Evolutionary conservation across 1,284 basidiomycete genomes (phyloP), one percentile per base, ranked within the genome.

Genomic region (Ceratobasidium sp.): DNA sequence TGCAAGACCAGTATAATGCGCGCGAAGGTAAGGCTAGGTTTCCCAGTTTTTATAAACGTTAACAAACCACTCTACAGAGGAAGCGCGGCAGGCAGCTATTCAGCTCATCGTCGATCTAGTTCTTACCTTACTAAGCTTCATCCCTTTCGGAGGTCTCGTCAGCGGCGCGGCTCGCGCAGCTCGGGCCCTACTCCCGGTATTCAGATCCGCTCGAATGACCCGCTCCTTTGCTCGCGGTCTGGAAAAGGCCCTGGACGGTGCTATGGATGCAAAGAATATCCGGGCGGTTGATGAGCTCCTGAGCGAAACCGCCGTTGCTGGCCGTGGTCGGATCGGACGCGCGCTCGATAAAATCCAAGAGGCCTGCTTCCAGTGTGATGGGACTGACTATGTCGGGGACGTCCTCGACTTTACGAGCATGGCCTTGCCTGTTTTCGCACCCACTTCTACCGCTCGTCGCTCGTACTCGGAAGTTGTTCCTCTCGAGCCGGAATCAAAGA

Each of bases 301-400:
- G 35, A 67, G 64, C 50, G 49, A 49, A 54, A 67, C 52, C 26
- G 64, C 64, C 21, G 16, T 67, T n/a, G 23, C 32, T 16, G 64
- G 64, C 64, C 64, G 64, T 16, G 64, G 64, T 9, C 49, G 26
- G 21, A 67, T 67, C 30, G 64, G 64, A 18, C 43, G 46, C 11
- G 64, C 64, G 32, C 32, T 67, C n/a, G 64, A 67, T 30, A 49
- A 50, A 13, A 67, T 67, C 18, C 64, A 67, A 43, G 64, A 67
- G 38, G 38, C 46, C 11, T 50, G 21, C 23, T 55, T 67, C 28
- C 23, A 18, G 16, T 67, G 64, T 16, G 64, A 55, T 16, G 52
- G 32, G 18, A n/a, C 38, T 13, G 50, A 55, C 1, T 67, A 16
- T 26, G 23, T 41, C 16, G 64, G 64, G 6, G 28, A 28, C 26